Evolutionary conservation across 2,329 filamentous ascomycete genomes (phyloP).

Genomic region (Ceratocystis harringtonii): DNA sequence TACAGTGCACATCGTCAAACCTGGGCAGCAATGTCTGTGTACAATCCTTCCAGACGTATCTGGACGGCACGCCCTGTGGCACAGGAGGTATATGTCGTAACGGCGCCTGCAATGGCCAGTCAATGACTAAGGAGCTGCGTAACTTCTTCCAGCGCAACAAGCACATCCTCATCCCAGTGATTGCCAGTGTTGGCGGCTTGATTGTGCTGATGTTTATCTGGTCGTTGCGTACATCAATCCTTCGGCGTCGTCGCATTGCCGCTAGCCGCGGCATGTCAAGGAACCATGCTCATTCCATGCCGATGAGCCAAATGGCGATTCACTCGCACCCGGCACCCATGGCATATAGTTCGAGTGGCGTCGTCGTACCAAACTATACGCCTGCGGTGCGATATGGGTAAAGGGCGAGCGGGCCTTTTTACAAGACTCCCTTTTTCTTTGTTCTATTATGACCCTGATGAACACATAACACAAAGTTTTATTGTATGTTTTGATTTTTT

Average conservation of each 20-base stretch:
- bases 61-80: constrained; percentile 77
- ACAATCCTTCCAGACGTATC: constrained; percentile 73
- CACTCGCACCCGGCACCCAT: background rate
- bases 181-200: constrained; percentile 54
- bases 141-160: constrained; percentile 67
- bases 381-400: constrained; percentile 9
- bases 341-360: background rate
- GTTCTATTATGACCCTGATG: background rate
- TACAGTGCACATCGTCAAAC: constrained; percentile 60
- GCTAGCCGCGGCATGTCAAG: background rate
- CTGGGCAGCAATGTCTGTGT: constrained; percentile 54
- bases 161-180: constrained; percentile 67
- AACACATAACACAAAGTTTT: background rate
- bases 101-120: constrained; percentile 60
- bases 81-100: constrained; percentile 67
- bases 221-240: constrained; percentile 35
- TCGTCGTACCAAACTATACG: constrained; percentile 4
- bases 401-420: background rate
- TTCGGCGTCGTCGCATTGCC: constrained; percentile 12
- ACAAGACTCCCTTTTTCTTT: background rate
- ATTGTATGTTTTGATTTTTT: background rate
- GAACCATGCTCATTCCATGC: background rate
- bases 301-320: background rate
- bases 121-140: constrained; percentile 52
- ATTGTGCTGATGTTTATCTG: constrained; percentile 58